These are phyloP conservation scores for Zygotorulaspora sp. DNA, from an alignment of 805 yeast species.

Conservation along the genomic window DNA sequence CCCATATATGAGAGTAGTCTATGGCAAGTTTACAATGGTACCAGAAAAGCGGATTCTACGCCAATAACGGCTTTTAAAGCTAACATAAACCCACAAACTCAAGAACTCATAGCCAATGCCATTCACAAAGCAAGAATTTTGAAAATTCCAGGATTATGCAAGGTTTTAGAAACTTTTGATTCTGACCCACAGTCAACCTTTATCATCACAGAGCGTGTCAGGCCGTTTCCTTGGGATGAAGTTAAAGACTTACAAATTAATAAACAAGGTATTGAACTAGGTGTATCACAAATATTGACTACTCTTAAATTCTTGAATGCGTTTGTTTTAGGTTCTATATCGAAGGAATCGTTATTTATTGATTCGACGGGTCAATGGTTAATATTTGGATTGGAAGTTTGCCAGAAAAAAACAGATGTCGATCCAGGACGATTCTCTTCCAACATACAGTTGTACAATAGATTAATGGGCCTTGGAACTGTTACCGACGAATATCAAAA, in stretches of 20 bases:
- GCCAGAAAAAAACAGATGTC: constrained; percentile 33
- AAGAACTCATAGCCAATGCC: constrained; percentile 23
- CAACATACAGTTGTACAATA: constrained; percentile 11
- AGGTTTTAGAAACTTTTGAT: constrained; percentile 29
- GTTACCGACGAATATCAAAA: constrained; percentile 36
- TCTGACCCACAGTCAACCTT: constrained; percentile 24
- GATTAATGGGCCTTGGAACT: constrained; percentile 11
- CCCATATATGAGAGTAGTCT: constrained; percentile 23
- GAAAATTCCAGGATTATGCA: constrained; percentile 32
- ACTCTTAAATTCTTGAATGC: constrained; percentile 26
- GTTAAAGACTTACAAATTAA: constrained; percentile 11
- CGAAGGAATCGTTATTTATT: constrained; percentile 55
- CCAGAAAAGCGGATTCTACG: constrained; percentile 27
- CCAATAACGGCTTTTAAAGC: constrained; percentile 31
- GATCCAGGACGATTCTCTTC: constrained; percentile 10
- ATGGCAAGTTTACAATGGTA: constrained; percentile 30
- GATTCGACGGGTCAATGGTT: constrained; percentile 77
- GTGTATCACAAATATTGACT: constrained; percentile 25
- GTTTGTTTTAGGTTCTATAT: constrained; percentile 62
- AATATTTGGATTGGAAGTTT: constrained; percentile 70
- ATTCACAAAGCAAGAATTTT: constrained; percentile 26
- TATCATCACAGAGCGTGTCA: constrained; percentile 28
- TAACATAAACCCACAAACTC: constrained; percentile 13
- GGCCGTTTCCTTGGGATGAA: constrained; percentile 21
- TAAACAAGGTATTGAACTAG: constrained; percentile 22